Evolutionary conservation across 2,329 filamentous ascomycete species (phyloP), one percentile per base, ranked within the genome.

Genomic region (Sporothrix luriei): DNA sequence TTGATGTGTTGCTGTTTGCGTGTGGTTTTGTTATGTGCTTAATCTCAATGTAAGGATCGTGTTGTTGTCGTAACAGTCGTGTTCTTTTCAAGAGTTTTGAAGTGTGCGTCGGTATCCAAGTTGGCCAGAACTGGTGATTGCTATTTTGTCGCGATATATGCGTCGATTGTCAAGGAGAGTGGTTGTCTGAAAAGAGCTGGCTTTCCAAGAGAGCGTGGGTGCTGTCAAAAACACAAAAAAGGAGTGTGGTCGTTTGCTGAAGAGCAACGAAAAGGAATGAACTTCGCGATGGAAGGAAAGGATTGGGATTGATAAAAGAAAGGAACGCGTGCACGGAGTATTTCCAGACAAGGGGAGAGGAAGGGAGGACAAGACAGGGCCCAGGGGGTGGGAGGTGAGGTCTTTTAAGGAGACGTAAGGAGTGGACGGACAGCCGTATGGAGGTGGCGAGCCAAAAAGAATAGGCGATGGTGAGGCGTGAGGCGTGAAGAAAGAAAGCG

Each of bases 51-150:
- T 68, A 46, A 29, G 19, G 62, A 54, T 61, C 29, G 68, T 43
- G 14, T n/a, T 33, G 10, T 46, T 65, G 48, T 62, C 40, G 26
- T 51, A 49, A 62, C 57, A 55, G 54, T 68, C 54, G 70, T 68
- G 24, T 65, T 38, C n/a, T 64, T 48, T 26, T 4, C 33, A n/a
- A 49, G 33, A 43, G 19, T n/a, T 9, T 49, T 33, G 46, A 33
- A 19, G 24, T 19, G n/a, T 51, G 10, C 6, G 21, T 46, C 55
- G 40, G 24, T 71, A 55, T 71, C 68, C 69, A 71, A 74, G 72
- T 74, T 74, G 68, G 69, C 71, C 72, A 71, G 72, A 73, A 73
- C 71, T 72, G 69, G 61, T 52, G 55, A 24, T 46, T 62, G 57
- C 55, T 57, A 29, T 59, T 33, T 59, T 46, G 19, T 61, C 24